Conservation (phyloP, 257 asterid species). For the Solanum arcanum region DNA sequence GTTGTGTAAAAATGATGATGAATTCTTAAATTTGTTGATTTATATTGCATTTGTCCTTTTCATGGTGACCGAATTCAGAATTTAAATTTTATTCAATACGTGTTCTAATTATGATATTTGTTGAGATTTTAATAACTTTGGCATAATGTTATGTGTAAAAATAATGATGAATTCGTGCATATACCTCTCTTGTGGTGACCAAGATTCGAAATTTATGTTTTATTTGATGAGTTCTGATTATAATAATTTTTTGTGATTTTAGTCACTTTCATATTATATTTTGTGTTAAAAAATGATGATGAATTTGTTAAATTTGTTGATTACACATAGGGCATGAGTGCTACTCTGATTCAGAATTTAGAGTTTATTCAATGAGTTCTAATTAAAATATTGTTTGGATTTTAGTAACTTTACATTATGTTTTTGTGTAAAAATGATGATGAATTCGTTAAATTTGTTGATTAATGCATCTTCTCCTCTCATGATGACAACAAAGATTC, state of each 20-base stretch:
- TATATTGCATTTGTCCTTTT: neutral
- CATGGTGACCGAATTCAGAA: neutral
- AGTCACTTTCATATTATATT: neutral
- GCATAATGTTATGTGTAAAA: neutral
- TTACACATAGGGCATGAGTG: neutral
- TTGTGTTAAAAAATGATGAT: neutral
- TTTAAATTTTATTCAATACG: neutral
- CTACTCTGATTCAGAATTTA: neutral
- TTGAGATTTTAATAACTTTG: neutral
- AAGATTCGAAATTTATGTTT: neutral
- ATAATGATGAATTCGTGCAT: neutral
- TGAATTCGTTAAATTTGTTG: neutral
- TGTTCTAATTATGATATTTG: neutral
- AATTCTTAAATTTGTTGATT: neutral
- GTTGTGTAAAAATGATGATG: neutral
- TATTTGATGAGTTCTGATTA: neutral
- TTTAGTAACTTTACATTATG: neutral
- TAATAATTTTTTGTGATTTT: neutral
- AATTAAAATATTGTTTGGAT: neutral
- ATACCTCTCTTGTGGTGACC: neutral
- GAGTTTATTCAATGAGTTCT: neutral
- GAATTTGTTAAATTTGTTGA: neutral
- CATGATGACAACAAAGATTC: neutral
- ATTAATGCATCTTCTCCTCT: neutral
- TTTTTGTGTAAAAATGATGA: neutral